Base-by-base conservation (phyloP, 805 yeast species). In the Lipomyces starkeyi region DNA sequence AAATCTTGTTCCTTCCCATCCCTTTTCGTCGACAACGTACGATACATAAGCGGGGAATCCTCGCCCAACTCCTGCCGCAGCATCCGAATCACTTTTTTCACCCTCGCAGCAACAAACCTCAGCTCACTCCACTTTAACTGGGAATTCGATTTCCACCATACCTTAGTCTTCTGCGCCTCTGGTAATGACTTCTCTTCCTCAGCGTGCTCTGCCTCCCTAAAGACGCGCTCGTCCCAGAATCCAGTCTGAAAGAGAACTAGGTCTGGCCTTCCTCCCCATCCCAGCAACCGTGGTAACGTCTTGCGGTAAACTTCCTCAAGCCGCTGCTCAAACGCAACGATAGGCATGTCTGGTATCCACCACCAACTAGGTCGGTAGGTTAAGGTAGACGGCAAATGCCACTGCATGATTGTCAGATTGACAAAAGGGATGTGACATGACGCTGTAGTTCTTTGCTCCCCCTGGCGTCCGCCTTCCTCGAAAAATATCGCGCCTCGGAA, bases 201-300 rank as follows among this genome's bases (percentile, higher is more conserved):
- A 17, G 57, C 55, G 11, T 63, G 57, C 25, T 34, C 40, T 0
- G 62, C 63, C 32, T 68, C 65, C 8, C 56, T 22, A 27, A 66
- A 61, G 17, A 66, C 58, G n/a, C 66, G 66, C 53, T 69, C 72
- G 53, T 69, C 72, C 72, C 72, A 69, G n/a, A 67, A 35, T 17
- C 70, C 72, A 2, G 68, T 34, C 61, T 67, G 68, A 47, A 62
- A 63, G n/a, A 69, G 37, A 6, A 69, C 57, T 9, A 69, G 64
- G 54, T 69, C 72, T 1, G 72, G 72, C 5, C 63, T 8, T 34
- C 43, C 59, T 20, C 49, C 27, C 29, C 35, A 17, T 34, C 29
- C 59, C 20, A n/a, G 22, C 14, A 22, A 32, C 17, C 20, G 54
- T 8, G 40, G 54, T 17, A 3, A 49, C n/a, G 17, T 62, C 54